Evolutionary conservation across 768 basidiomycete species (phyloP), one percentile per base, ranked within the genome.

Genomic region (Hortiboletus campestris): DNA sequence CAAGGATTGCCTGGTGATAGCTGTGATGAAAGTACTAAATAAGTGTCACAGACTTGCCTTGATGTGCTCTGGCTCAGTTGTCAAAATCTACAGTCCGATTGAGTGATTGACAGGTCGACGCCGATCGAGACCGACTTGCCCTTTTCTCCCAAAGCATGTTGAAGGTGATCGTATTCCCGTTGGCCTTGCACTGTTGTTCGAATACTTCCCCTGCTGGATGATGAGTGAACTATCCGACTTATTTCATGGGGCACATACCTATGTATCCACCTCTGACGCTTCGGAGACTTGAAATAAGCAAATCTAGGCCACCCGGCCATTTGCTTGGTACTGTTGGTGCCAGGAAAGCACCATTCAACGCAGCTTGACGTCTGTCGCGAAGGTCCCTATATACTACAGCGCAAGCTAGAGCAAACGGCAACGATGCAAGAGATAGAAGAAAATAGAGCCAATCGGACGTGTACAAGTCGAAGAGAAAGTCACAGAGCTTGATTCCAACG

Each of bases 41-140:
- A 28, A 13, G 5, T 46, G 6, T 7, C 4, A 4, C 22, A 22
- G 11, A 35, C 53, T 49, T 49, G 68, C 72, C 65, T 74, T 80
- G 65, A 79, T 74, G 47, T 79, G 67, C 28, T 78, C 77, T 1
- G 80, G 80, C 55, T 82, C 80, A 7, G 61, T 56, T 2, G 79
- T 81, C 20, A 80, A 60, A 51, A 80, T 63, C 77, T 79, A 50
- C 12, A 19, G 16, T 40, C 34, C 25, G 13, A 28, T 36, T 28
- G 35, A 32, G n/a, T 34, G 25, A 49, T 31, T 29, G 12, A 40
- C 29, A 14, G 4, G 28, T 17, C 36, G 29, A 29, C 6, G 14
- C 4, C 31, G n/a, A 45, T 34, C 32, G 35, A 45, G 6, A 31
- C 12, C 36, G 13, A 63, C 73, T 13, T 45, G 72, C 78, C 65